Evolutionary conservation across 441 rosid genomes (phyloP).

Genomic region (Arabidopsis hybrid): DNA sequence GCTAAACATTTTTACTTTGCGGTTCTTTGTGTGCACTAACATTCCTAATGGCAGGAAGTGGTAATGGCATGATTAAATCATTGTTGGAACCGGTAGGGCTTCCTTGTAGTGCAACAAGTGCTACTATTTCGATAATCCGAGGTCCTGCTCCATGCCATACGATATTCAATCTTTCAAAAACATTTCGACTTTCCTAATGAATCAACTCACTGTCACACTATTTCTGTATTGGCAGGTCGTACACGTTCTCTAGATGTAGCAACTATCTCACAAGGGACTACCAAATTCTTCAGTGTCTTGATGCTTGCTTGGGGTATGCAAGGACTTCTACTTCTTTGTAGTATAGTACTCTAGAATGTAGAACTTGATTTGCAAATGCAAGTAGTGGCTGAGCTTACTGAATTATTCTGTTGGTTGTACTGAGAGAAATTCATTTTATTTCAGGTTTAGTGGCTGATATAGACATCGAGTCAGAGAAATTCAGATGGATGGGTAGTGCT

Average conservation of each 20-base stretch:
- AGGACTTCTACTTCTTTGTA: constrained; percentile 16
- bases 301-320: constrained; percentile 96
- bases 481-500: constrained; percentile 94
- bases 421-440: constrained; percentile 24
- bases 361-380: background rate
- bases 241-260: constrained; percentile 81
- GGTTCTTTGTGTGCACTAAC: constrained; percentile 8
- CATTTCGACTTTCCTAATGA: background rate
- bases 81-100: constrained; percentile 75
- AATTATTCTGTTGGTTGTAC: background rate
- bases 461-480: constrained; percentile 93
- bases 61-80: constrained; percentile 94
- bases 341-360: background rate
- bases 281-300: constrained; percentile 77
- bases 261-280: constrained; percentile 72
- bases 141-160: constrained; percentile 52
- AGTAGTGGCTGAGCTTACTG: constrained; percentile 20
- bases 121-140: constrained; percentile 79
- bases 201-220: constrained; percentile 10
- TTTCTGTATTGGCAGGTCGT: constrained; percentile 59
- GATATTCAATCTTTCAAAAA: background rate
- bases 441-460: constrained; percentile 93
- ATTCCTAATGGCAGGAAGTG: constrained; percentile 66
- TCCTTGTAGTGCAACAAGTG: constrained; percentile 69
- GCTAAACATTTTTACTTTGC: background rate